phyloP scores from a whole-genome alignment of 2,329 filamentous ascomycete species.

The Aaosphaeria arxii region DNA sequence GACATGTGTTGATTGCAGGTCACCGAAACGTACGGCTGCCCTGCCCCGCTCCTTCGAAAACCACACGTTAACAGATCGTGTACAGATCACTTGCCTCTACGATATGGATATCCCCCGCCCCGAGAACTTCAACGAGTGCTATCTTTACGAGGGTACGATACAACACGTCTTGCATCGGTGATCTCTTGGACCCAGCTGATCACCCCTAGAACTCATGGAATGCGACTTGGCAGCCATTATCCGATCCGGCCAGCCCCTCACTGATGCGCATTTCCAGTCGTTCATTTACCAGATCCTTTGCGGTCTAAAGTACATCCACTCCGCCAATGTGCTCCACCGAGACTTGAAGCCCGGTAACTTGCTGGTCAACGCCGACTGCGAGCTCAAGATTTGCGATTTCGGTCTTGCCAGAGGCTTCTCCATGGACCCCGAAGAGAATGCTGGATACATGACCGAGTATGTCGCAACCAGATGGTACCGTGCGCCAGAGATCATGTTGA shows the following conservation, averaged over 20 bases:
- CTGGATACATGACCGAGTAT: slow-evolving; percentile 99
- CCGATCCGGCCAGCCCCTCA: slow-evolving; percentile 91
- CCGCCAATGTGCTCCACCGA: slow-evolving; percentile 93
- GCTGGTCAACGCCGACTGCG: slow-evolving; percentile 97
- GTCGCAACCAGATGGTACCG: slow-evolving; percentile 98
- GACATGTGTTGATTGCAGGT: slow-evolving; percentile 25
- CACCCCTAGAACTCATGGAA: slow-evolving; percentile 84
- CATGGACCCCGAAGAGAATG: slow-evolving; percentile 95
- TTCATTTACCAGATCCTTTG: slow-evolving; percentile 99
- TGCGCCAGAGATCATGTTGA: slow-evolving; percentile 98
- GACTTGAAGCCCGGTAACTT: slow-evolving; percentile 97
- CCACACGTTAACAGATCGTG: slow-evolving; percentile 35
- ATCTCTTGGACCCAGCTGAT: slow-evolving; percentile 15
- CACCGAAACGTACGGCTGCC: slow-evolving; percentile 45
- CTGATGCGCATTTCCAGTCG: slow-evolving; percentile 98
- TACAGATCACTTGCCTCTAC: slow-evolving; percentile 94
- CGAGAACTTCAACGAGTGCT: slow-evolving; percentile 98
- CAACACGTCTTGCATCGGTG: neutral
- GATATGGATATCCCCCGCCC: slow-evolving; percentile 99
- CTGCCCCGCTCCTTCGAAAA: slow-evolving; percentile 31
- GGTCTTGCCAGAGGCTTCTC: slow-evolving; percentile 95
- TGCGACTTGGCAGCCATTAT: slow-evolving; percentile 98
- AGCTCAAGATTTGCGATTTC: slow-evolving; percentile 99
- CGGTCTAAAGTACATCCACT: slow-evolving; percentile 98
- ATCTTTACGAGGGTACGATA: slow-evolving; percentile 84